Evolutionary conservation across 352 stramenopile genomes (phyloP).

Genomic region (Phytophthora cryptogea): DNA sequence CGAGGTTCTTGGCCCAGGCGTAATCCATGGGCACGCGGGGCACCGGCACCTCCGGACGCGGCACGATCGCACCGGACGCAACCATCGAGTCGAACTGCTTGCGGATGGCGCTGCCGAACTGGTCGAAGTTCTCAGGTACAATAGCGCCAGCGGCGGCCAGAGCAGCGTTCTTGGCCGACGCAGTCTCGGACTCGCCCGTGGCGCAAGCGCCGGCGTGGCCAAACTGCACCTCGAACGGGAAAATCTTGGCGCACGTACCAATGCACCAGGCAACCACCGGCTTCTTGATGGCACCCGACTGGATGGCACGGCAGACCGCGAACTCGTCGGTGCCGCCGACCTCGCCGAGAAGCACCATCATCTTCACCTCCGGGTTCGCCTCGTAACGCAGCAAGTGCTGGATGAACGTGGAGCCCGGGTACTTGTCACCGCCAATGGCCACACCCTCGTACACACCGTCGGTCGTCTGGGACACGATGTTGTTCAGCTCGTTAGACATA

Average conservation of each 20-base stretch:
- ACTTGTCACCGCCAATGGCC: slow-evolving; percentile 95
- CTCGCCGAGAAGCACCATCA: slow-evolving; percentile 96
- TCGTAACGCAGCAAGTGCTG: slow-evolving; percentile 97
- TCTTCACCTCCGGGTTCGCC: slow-evolving; percentile 94
- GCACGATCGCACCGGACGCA: slow-evolving; percentile 76
- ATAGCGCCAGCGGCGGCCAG: slow-evolving; percentile 89
- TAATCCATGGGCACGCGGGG: slow-evolving; percentile 98
- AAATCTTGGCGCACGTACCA: slow-evolving; percentile 97
- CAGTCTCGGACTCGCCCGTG: slow-evolving; percentile 93
- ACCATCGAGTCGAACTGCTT: slow-evolving; percentile 90
- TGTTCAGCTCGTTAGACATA: slow-evolving; percentile 98
- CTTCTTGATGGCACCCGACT: slow-evolving; percentile 95
- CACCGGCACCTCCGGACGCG: slow-evolving; percentile 87
- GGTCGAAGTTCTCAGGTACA: slow-evolving; percentile 95
- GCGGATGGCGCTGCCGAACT: slow-evolving; percentile 93
- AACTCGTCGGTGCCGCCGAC: slow-evolving; percentile 97
- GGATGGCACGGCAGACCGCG: slow-evolving; percentile 92
- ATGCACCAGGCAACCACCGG: slow-evolving; percentile 98
- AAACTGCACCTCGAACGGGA: slow-evolving; percentile 98
- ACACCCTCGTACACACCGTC: slow-evolving; percentile 97
- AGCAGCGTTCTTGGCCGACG: slow-evolving; percentile 93
- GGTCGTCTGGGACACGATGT: slow-evolving; percentile 96
- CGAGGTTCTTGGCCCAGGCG: slow-evolving; percentile 95
- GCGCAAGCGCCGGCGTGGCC: slow-evolving; percentile 95
- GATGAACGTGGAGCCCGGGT: slow-evolving; percentile 96